Percentiles rank a stretch among this genome's conserved stretches.
Conservation (phyloP, 2,329 filamentous ascomycete species). For the Penicillium brevicompactum region DNA sequence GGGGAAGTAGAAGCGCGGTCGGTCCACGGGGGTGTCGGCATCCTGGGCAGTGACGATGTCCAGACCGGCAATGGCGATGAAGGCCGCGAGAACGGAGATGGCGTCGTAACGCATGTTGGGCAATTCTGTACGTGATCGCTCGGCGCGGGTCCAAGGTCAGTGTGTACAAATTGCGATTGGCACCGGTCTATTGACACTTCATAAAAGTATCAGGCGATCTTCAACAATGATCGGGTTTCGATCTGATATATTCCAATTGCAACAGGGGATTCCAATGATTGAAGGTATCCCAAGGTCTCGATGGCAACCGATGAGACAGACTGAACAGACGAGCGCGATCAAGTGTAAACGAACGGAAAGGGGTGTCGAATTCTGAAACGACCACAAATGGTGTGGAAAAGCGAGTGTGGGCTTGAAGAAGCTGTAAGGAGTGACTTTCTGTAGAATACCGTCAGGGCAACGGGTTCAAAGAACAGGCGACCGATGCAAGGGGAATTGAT, state of each 20-base stretch:
- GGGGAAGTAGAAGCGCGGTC: conserved; percentile 39
- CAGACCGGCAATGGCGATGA: conserved; percentile 36
- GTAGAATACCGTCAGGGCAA: conserved; percentile 15
- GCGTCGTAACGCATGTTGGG: conserved; percentile 34
- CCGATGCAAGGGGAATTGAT: conserved; percentile 26
- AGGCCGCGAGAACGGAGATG: conserved; percentile 34
- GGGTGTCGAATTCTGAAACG: conserved; percentile 20
- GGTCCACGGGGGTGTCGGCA: conserved; percentile 28
- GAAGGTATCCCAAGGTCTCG: conserved; percentile 16
- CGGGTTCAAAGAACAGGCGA: conserved; percentile 24
- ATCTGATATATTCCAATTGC: conserved; percentile 2
- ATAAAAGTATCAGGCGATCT: conserved; percentile 1
- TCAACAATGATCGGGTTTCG: conserved; percentile 1
- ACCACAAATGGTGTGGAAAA: conserved; percentile 13
- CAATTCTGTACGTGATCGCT: conserved; percentile 6
- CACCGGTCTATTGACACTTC: conserved; percentile 23
- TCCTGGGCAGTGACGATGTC: conserved; percentile 37
- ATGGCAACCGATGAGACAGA: conserved; percentile 25
- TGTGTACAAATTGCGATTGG: conserved; percentile 19
- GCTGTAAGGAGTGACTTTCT: conserved; percentile 25
- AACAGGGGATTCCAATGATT: neutral
- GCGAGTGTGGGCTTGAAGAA: conserved; percentile 22
- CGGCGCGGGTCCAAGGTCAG: conserved; percentile 8
- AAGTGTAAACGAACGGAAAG: conserved; percentile 25
- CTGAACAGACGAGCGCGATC: conserved; percentile 3